Percentiles rank a stretch among this genome's conserved stretches.
Evolutionary conservation across 1,139 yeast genomes (phyloP).

Genomic region (Taphrina sp.): DNA sequence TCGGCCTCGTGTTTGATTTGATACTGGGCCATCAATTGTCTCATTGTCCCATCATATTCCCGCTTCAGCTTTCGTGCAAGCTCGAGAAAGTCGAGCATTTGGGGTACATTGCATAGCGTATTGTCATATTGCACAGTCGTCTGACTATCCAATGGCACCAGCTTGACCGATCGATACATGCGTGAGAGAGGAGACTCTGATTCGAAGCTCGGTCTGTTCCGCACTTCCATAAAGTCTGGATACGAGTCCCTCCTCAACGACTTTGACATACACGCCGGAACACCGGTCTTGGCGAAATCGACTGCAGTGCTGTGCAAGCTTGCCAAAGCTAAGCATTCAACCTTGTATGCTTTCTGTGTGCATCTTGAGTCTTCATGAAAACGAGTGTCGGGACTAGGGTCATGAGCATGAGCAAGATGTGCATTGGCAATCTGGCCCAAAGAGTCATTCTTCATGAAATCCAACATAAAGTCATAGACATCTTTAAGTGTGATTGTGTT

Average conservation of each 20-base stretch:
- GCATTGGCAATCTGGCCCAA: slow-evolving; percentile 34
- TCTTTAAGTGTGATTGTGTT: slow-evolving; percentile 18
- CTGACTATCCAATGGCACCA: too few relatives aligned
- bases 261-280: slow-evolving; percentile 26
- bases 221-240: slow-evolving; percentile 35
- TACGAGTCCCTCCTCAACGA: slow-evolving; percentile 12
- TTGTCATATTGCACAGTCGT: slow-evolving; percentile 12
- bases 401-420: slow-evolving; percentile 34
- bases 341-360: neutral
- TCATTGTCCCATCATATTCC: slow-evolving; percentile 25
- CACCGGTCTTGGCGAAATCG: slow-evolving; percentile 35
- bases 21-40: slow-evolving; percentile 30
- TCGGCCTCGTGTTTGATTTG: slow-evolving; percentile 33
- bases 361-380: too few relatives aligned
- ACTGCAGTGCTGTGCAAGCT: slow-evolving; percentile 34
- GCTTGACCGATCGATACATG: slow-evolving; percentile 1
- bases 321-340: slow-evolving; percentile 31
- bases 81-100: slow-evolving; percentile 12
- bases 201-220: neutral
- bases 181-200: slow-evolving; percentile 8
- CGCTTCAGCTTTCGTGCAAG: slow-evolving; percentile 16
- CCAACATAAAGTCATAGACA: slow-evolving; percentile 28
- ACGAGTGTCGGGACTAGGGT: neutral
- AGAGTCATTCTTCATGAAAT: slow-evolving; percentile 33
- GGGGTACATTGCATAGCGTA: slow-evolving; percentile 17